A percentile compares a stretch with the other conserved stretches of the same genome.
phyloP scores from a whole-genome alignment of 2,329 filamentous ascomycete species.

The Aspergillus ibericus region DNA sequence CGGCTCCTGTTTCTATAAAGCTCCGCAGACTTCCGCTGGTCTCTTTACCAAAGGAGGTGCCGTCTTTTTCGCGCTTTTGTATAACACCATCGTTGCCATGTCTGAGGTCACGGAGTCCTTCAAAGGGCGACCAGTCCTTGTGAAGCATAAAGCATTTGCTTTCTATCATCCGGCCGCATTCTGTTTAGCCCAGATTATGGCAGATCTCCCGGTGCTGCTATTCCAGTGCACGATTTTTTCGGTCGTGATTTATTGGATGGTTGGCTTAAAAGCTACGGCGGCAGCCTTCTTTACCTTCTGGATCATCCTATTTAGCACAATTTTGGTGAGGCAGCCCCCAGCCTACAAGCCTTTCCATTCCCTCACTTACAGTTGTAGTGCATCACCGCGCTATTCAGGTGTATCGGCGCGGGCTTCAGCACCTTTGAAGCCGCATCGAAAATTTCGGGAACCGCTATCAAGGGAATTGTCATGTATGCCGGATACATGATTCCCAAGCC shows the following conservation, averaged over 20 bases:
- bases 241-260: conserved; percentile 63
- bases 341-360: conserved; percentile 5
- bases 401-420: conserved; percentile 53
- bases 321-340: conserved; percentile 43
- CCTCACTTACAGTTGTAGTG: conserved; percentile 28
- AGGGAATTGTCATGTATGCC: conserved; percentile 33
- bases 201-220: conserved; percentile 54
- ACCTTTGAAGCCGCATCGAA: conserved; percentile 61
- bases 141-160: conserved; percentile 60
- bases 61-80: conserved; percentile 63
- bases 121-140: conserved; percentile 56
- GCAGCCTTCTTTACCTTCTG: conserved; percentile 62
- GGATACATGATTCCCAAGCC: conserved; percentile 45
- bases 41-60: conserved; percentile 64
- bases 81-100: conserved; percentile 61
- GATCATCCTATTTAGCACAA: conserved; percentile 50
- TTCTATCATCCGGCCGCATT: conserved; percentile 53
- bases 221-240: conserved; percentile 59
- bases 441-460: conserved; percentile 34
- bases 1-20: conserved; percentile 67
- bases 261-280: conserved; percentile 53
- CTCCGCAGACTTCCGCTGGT: conserved; percentile 56
- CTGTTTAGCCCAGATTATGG: conserved; percentile 39
- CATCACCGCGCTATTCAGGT: conserved; percentile 58
- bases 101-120: conserved; percentile 66